A percentile compares a stretch with the other conserved stretches of the same genome.
These are phyloP conservation scores for Flaveria linearis DNA, from an alignment of 129 eudicot species.

Conservation along the genomic window DNA sequence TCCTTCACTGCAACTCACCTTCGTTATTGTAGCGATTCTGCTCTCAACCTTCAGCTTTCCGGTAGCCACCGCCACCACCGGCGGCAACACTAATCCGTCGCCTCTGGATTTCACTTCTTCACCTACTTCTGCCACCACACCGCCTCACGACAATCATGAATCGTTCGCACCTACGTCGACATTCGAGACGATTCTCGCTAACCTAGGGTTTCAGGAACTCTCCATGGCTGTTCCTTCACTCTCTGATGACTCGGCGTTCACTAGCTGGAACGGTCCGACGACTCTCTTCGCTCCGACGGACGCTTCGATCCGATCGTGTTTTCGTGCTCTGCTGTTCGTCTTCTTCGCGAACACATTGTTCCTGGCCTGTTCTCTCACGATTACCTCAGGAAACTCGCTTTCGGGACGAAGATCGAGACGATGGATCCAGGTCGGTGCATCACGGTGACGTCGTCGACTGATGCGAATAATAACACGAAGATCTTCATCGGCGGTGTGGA, in stretches of 20 bases:
- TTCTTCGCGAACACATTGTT: constrained; percentile 66
- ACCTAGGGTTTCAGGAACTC: constrained; percentile 62
- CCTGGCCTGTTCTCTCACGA: constrained; percentile 66
- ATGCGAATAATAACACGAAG: constrained; percentile 39
- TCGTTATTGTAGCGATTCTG: constrained; percentile 36
- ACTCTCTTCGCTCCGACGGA: constrained; percentile 80
- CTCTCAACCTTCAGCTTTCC: constrained; percentile 38
- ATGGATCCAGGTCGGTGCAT: constrained; percentile 72
- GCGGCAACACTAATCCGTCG: constrained; percentile 16
- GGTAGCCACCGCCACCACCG: constrained; percentile 31
- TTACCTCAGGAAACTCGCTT: constrained; percentile 54
- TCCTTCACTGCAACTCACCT: constrained; percentile 34
- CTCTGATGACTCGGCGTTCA: constrained; percentile 46
- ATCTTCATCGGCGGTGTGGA: constrained; percentile 72
- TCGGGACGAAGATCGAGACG: constrained; percentile 80
- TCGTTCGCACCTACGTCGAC: constrained; percentile 41
- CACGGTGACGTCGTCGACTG: constrained; percentile 58
- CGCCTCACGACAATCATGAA: constrained; percentile 39
- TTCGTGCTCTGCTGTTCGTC: constrained; percentile 73
- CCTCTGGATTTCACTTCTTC: constrained; percentile 18
- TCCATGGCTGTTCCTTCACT: constrained; percentile 57
- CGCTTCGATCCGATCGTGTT: constrained; percentile 60
- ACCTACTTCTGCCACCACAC: constrained; percentile 15
- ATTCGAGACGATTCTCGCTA: constrained; percentile 52
- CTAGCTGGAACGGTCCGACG: constrained; percentile 54